phyloP scores from a whole-genome alignment of 208 protist species.

The Naegleria lovaniensis region DNA sequence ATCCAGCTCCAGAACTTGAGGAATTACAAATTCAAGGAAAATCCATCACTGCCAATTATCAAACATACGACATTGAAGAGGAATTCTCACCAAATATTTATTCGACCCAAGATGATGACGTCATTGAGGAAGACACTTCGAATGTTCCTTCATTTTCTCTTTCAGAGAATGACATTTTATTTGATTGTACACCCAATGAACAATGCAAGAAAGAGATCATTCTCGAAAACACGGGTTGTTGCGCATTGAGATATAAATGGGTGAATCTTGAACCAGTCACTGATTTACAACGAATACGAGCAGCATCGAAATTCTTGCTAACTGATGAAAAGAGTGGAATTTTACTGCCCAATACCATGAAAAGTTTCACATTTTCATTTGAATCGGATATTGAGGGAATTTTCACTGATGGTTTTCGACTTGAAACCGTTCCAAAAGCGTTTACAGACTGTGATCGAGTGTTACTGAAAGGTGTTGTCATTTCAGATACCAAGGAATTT shows the following conservation, averaged over 20 bases:
- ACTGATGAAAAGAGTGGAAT: not conserved
- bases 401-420: not conserved
- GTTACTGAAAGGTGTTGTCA: not conserved
- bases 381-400: slow-evolving; percentile 3
- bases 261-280: not conserved
- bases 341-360: not conserved
- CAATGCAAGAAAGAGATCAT: not conserved
- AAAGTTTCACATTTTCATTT: not conserved
- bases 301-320: not conserved
- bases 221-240: not conserved
- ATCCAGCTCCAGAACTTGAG: not conserved
- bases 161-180: not conserved
- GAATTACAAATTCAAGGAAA: not conserved
- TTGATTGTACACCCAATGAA: not conserved
- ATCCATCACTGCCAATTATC: not conserved
- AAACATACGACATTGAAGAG: not conserved
- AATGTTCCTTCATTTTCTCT: not conserved
- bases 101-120: not conserved
- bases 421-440: slow-evolving; percentile 3
- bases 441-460: not conserved
- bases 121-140: not conserved
- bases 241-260: not conserved
- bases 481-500: not conserved
- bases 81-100: not conserved
- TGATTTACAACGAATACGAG: not conserved